Evolutionary conservation across 345 rosid species (phyloP), one percentile per base, ranked within the genome.

Genomic region (Ceriops decandra): DNA sequence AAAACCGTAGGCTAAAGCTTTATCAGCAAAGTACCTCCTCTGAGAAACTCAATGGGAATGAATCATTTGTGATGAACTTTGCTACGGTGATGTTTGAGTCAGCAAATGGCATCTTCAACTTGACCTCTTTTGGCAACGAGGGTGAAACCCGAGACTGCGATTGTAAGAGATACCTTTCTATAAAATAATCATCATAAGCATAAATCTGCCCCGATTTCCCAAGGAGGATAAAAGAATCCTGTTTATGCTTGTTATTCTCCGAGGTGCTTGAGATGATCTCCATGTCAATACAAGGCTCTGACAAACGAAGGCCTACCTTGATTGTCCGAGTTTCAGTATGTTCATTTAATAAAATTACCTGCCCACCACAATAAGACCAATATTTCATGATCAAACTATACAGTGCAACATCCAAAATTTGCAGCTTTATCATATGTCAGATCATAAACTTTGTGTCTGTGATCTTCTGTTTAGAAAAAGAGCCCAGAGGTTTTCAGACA

Each of bases 111-210:
- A 91, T 69, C 77, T 88, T 91, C 52, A 85, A 67, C 71, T 70
- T 71, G 65, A 79, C 72, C 78, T 91, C 95, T 77, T 82, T 89
- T 19, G 98, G 97, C 28, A 88, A 84, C 47, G 97, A 88, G 58
- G 91, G 91, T 51, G 93, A 76, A 46, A 90, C 85, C 64, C 82
- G 83, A 4, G 97, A 77, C 66, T 91, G 98, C 72, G 81, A 82
- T 68, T 87, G 95, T 56, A 91, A 81, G 32, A 93, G 85, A 85
- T 89, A 86, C 80, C 86, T 93, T 74, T 91, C 98, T 9, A 93
- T 89, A 80, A 75, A 71, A 63, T 74, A 70, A 74, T 91, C 96
- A 81, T 91, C 96, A 52, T 85, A 93, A 27, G 84, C 83, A 76
- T 87, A 85, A 22, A 93, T 68, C 22, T 69, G 88, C 49, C 97